phyloP scores from a whole-genome alignment of 495 filamentous ascomycete genomes.

The Astrothelium macrocarpum region DNA sequence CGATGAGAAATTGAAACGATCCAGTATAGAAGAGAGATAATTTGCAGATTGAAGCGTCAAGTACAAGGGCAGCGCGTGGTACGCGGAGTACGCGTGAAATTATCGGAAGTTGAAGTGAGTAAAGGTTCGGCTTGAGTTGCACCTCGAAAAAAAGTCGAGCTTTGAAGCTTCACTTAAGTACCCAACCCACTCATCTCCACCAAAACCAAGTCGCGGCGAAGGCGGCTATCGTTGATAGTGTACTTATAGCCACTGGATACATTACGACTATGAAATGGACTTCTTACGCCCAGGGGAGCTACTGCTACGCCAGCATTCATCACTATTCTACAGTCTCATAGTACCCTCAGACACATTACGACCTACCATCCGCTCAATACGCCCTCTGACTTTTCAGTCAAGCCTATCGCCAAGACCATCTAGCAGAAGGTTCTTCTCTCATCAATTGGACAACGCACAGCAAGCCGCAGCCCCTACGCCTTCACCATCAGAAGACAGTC shows the following conservation, averaged over 20 bases:
- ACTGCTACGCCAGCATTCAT: neutral
- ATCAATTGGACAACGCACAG: neutral
- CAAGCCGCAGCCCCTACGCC: neutral
- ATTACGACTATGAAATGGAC: neutral
- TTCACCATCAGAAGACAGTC: neutral
- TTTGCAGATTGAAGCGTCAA: no score
- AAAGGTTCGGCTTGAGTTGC: neutral
- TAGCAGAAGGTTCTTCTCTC: neutral
- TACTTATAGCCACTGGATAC: no score
- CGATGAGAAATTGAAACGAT: neutral
- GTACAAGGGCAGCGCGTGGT: no score
- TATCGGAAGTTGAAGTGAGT: neutral
- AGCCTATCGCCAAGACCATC: neutral
- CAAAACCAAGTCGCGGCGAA: neutral
- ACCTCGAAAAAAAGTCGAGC: slow-evolving; percentile 2
- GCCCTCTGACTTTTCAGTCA: neutral
- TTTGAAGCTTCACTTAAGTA: neutral
- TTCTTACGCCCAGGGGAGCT: neutral
- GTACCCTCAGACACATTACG: neutral
- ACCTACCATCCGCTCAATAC: neutral
- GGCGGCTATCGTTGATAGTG: no score
- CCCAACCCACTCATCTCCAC: neutral
- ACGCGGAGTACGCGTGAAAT: neutral
- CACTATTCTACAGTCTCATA: neutral
- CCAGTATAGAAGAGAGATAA: neutral